Conservation (phyloP, 164 flowering plant genomes). For the Berberis thunbergii region DNA sequence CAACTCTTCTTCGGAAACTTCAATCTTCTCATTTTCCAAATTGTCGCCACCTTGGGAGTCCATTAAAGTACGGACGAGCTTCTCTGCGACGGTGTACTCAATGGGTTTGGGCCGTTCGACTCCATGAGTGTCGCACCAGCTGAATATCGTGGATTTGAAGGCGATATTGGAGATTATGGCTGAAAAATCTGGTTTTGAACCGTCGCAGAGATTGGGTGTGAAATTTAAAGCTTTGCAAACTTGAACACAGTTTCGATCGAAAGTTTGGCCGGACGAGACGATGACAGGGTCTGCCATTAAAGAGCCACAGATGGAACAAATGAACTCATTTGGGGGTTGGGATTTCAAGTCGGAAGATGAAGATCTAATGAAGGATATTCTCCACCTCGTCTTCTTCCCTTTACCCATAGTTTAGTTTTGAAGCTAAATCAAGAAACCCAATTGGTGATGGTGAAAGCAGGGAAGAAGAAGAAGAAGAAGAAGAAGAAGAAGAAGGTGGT, state of each 20-base stretch:
- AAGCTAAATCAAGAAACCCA: too few species aligned
- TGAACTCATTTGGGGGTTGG: constrained; percentile 51
- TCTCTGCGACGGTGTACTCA: constrained; percentile 27
- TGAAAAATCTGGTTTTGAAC: constrained; percentile 53
- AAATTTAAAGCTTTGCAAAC: constrained; percentile 47
- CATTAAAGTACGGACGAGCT: constrained; percentile 27
- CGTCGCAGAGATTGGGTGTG: constrained; percentile 39
- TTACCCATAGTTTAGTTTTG: too few species aligned
- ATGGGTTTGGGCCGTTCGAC: constrained; percentile 32
- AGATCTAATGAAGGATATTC: too few species aligned
- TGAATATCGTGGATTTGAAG: constrained; percentile 46
- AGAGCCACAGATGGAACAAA: constrained; percentile 66
- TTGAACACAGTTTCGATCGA: constrained; percentile 57
- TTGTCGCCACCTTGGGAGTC: constrained; percentile 1
- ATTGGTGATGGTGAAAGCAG: too few species aligned
- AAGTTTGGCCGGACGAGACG: constrained; percentile 81
- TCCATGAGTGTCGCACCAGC: constrained; percentile 50
- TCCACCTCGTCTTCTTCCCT: too few species aligned
- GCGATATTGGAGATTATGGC: constrained; percentile 59
- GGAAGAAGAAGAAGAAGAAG: too few species aligned
- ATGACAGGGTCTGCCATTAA: constrained; percentile 86
- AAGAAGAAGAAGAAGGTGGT: too few species aligned
- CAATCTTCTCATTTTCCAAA: constrained; percentile 2
- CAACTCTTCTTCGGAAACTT: constrained; percentile 46
- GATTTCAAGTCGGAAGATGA: too few species aligned